Percentiles rank a stretch among this genome's conserved stretches.
These are phyloP conservation scores for Mycosphaerelloides madeirae DNA, from an alignment of 2,329 filamentous ascomycete genomes.

Conservation along the genomic window DNA sequence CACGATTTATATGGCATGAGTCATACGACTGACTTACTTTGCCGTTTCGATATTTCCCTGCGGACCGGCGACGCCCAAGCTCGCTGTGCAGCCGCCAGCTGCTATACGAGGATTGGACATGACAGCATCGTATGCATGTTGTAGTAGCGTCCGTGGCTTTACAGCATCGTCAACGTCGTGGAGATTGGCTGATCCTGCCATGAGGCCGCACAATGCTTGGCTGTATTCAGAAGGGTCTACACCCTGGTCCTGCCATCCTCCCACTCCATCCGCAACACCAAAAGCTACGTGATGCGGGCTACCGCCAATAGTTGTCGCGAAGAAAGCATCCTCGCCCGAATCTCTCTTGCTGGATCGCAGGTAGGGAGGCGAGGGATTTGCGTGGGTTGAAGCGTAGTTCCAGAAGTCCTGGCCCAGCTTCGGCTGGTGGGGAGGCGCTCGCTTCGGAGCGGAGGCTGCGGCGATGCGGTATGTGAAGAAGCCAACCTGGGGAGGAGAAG, in stretches of 20 bases:
- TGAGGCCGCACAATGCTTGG: conserved; percentile 87
- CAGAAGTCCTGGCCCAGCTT: conserved; percentile 45
- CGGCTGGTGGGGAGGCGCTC: conserved; percentile 38
- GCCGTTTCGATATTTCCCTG: conserved; percentile 78
- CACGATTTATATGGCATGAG: neutral
- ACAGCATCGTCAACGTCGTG: conserved; percentile 39
- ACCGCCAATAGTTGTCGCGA: conserved; percentile 69
- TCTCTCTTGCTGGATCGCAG: conserved; percentile 50
- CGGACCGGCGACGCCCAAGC: conserved; percentile 70
- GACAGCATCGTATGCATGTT: conserved; percentile 78
- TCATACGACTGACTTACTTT: conserved; percentile 50
- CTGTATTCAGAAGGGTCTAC: conserved; percentile 95
- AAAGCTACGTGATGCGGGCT: conserved; percentile 69
- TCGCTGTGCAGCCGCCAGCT: conserved; percentile 88
- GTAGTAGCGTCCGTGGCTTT: conserved; percentile 64
- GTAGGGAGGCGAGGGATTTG: conserved; percentile 45
- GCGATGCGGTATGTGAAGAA: conserved; percentile 36
- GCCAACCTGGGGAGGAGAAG: neutral
- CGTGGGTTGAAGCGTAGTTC: conserved; percentile 31
- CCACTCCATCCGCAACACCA: conserved; percentile 89
- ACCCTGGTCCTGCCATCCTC: conserved; percentile 88
- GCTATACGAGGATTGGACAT: conserved; percentile 66
- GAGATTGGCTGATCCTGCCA: conserved; percentile 54
- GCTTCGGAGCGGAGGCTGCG: conserved; percentile 34
- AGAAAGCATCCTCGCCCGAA: conserved; percentile 94